Conservation (phyloP, 129 eudicot genomes). For the Ambrosia artemisiifolia region DNA sequence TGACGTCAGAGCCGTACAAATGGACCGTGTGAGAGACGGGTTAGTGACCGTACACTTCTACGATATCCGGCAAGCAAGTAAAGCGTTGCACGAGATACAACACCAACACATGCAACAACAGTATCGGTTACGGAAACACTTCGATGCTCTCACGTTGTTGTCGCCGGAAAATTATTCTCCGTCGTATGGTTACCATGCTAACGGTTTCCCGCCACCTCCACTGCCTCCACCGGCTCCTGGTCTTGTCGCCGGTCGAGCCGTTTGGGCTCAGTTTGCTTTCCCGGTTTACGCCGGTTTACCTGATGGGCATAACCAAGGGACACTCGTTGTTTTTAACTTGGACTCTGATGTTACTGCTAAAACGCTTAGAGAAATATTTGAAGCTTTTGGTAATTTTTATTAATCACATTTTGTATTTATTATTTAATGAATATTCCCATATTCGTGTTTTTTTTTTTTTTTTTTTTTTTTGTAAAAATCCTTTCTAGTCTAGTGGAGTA, state of each 20-base stretch:
- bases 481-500: too few relatives aligned
- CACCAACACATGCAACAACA: conserved; percentile 97
- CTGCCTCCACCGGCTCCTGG: conserved; percentile 69
- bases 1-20: conserved; percentile 86
- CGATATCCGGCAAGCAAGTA: conserved; percentile 62
- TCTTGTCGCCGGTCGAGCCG: conserved; percentile 61
- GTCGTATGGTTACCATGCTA: neutral
- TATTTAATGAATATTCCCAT: too few relatives aligned
- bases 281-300: conserved; percentile 50
- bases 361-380: conserved; percentile 45
- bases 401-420: too few relatives aligned
- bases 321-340: conserved; percentile 72
- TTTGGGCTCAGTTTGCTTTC: conserved; percentile 80
- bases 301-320: conserved; percentile 78
- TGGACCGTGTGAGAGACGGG: conserved; percentile 74
- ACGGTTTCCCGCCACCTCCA: conserved; percentile 27
- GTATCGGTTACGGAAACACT: conserved; percentile 55
- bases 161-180: neutral
- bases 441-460: too few relatives aligned
- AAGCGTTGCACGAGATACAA: conserved; percentile 60
- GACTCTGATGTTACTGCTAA: conserved; percentile 35
- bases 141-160: conserved; percentile 27
- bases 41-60: conserved; percentile 82
- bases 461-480: too few relatives aligned
- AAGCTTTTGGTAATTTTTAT: conserved; percentile 53